A percentile compares a stretch with the other conserved stretches of the same genome.
Conservation (phyloP, 495 filamentous ascomycete species). For the Lasiosphaeriaceae sp. region DNA sequence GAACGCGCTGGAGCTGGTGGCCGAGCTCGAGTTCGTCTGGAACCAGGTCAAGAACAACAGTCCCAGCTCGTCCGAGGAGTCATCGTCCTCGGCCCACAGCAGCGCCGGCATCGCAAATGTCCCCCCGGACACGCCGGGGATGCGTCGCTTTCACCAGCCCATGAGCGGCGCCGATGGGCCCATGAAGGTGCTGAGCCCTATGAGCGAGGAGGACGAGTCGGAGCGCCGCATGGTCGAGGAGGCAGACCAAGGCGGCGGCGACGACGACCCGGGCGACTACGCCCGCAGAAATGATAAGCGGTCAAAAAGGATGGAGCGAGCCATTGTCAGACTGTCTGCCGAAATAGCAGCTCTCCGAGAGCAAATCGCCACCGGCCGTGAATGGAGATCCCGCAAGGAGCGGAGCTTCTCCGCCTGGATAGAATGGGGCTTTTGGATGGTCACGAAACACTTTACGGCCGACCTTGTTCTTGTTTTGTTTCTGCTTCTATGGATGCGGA, state of each 20-base stretch:
- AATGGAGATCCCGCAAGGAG: conserved; percentile 51
- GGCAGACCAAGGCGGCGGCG: conserved; percentile 39
- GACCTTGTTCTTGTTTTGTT: conserved; percentile 67
- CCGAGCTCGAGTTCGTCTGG: conserved; percentile 98
- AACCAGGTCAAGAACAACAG: conserved; percentile 90
- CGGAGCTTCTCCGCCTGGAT: conserved; percentile 64
- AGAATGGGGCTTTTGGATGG: conserved; percentile 64
- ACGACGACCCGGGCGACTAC: conserved; percentile 40
- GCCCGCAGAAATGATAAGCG: conserved; percentile 55
- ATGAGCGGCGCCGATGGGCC: conserved; percentile 47
- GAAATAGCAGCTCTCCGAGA: conserved; percentile 93
- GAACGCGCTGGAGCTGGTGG: conserved; percentile 80
- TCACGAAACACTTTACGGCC: conserved; percentile 67
- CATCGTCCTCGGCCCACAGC: conserved; percentile 1
- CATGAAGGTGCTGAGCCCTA: conserved; percentile 71
- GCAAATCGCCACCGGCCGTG: conserved; percentile 70
- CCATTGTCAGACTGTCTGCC: conserved; percentile 83
- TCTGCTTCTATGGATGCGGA: conserved; percentile 74
- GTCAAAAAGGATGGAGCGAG: conserved; percentile 79
- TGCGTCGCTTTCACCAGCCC: conserved; percentile 40
- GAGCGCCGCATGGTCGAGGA: conserved; percentile 45
- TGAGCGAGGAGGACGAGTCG: conserved; percentile 73
- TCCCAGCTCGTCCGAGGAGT: conserved; percentile 51
- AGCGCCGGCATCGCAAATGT: conserved; percentile 2
- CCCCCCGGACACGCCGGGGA: conserved; percentile 1